These are phyloP conservation scores for Fusarium floridanum DNA, from an alignment of 2,329 filamentous ascomycete genomes.

Conservation along the genomic window DNA sequence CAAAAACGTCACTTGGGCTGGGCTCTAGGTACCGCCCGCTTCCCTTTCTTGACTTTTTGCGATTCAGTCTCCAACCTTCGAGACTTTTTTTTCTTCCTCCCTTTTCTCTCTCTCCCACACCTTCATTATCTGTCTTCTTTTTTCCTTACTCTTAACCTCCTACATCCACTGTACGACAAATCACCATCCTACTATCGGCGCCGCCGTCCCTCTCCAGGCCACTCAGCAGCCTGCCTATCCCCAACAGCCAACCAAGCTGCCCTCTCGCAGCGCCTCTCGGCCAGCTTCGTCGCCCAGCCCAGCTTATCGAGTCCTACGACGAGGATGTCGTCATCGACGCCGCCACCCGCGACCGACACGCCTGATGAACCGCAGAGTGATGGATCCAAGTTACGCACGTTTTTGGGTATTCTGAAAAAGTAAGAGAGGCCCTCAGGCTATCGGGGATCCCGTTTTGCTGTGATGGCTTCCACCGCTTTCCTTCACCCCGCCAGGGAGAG, in stretches of 20 bases:
- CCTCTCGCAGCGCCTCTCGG: not conserved
- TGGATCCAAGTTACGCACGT: slow-evolving; percentile 88
- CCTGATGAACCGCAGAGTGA: slow-evolving; percentile 74
- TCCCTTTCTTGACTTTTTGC: slow-evolving; percentile 43
- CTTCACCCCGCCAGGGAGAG: slow-evolving; percentile 3
- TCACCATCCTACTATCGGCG: slow-evolving; percentile 4
- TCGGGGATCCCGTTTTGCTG: slow-evolving; percentile 12
- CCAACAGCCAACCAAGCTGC: not conserved
- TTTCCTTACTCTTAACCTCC: not conserved
- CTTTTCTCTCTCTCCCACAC: slow-evolving; percentile 10
- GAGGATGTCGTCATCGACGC: slow-evolving; percentile 56
- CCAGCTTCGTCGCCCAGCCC: slow-evolving; percentile 6
- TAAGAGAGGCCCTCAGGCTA: slow-evolving; percentile 59
- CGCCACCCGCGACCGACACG: slow-evolving; percentile 49
- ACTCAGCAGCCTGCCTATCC: not conserved
- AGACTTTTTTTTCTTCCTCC: slow-evolving; percentile 26
- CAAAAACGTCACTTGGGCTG: slow-evolving; percentile 43
- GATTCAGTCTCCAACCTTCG: slow-evolving; percentile 42
- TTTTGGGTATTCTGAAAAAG: slow-evolving; percentile 89
- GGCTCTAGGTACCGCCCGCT: slow-evolving; percentile 31
- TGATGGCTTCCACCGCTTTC: slow-evolving; percentile 32
- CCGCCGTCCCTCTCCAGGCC: not conserved
- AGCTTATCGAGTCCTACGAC: slow-evolving; percentile 26
- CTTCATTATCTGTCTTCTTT: not conserved
- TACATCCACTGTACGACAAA: not conserved